Evolutionary conservation across 768 basidiomycete species (phyloP), one percentile per base, ranked within the genome.

Genomic region (Cystofilobasidium bisporidii): DNA sequence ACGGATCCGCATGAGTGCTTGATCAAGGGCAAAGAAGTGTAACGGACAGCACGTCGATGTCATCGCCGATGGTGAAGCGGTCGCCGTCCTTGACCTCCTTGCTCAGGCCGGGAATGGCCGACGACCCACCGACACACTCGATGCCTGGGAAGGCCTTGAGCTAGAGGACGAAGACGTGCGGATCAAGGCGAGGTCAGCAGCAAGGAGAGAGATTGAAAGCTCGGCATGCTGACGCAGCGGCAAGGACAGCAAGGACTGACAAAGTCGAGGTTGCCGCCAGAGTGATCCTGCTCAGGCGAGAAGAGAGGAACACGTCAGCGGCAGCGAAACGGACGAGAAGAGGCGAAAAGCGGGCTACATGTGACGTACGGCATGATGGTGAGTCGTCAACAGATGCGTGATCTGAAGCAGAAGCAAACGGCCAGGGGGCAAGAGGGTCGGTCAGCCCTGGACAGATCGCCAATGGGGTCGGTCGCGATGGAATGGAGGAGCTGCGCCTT

Each of bases 341-440:
- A 43, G 8, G 61, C 28, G 15, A 15, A 1, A 45, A 59, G 30
- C 28, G 3, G 17, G 30, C 15, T 15, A 4, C 4, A 43, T 15
- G 17, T 17, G 33, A 64, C n/a, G 50, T n/a, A 67, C 65, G 33
- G 64, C 47, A 53, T 69, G 68, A 30, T 69, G 68, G 48, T 69
- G 68, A 17, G 68, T 69, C 18, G 68, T 69, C 45, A 69, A 45
- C 6, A 69, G 62, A 24, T 64, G 47, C 22, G 68, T 69, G 48
- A 69, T 45, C 63, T 68, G 22, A 20, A 30, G 40, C 17, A 24
- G 17, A 2, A 24, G 32, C 48, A 47, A 38, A 24, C 26, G n/a
- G n/a, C n/a, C n/a, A n/a, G n/a, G n/a, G n/a, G n/a, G n/a, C n/a
- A 56, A 5, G 66, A 38, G 55, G 41, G 28, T 38, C 40, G 33